phyloP scores from a whole-genome alignment of 495 filamentous ascomycete genomes.

The Aspergillus sclerotiicarbonarius region DNA sequence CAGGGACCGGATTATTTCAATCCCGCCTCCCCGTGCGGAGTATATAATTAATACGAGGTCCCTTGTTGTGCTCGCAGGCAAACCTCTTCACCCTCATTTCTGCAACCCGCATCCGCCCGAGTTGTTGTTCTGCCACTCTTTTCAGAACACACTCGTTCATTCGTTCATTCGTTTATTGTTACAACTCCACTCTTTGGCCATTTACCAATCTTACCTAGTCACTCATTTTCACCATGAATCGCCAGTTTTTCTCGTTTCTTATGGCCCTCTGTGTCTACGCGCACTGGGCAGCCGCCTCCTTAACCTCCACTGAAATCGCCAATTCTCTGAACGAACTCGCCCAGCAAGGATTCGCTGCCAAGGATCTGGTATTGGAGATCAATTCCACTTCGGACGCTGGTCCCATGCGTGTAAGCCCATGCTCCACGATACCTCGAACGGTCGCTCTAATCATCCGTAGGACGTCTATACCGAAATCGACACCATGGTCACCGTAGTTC shows the following conservation, averaged over 20 bases:
- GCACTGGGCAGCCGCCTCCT: not conserved
- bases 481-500: constrained; percentile 1
- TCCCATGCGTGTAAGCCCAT: not conserved
- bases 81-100: not conserved
- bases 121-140: constrained; percentile 6
- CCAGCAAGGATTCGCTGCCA: not conserved
- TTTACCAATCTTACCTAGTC: not conserved
- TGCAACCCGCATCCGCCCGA: not conserved
- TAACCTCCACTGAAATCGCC: not conserved
- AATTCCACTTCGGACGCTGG: not conserved
- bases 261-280: not conserved
- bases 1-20: not conserved
- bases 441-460: not conserved
- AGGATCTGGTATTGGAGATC: constrained; percentile 2
- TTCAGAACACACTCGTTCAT: not conserved
- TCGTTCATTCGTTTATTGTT: not conserved
- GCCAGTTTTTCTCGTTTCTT: not conserved
- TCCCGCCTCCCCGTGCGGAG: too few species aligned
- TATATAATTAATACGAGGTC: not conserved
- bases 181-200: not conserved
- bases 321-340: constrained; percentile 2
- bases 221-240: not conserved
- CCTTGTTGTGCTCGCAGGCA: not conserved
- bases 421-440: not conserved
- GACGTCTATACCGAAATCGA: not conserved